Conservation (phyloP, 371 early-diverging fungal genomes). For the Mortierella sp. region DNA sequence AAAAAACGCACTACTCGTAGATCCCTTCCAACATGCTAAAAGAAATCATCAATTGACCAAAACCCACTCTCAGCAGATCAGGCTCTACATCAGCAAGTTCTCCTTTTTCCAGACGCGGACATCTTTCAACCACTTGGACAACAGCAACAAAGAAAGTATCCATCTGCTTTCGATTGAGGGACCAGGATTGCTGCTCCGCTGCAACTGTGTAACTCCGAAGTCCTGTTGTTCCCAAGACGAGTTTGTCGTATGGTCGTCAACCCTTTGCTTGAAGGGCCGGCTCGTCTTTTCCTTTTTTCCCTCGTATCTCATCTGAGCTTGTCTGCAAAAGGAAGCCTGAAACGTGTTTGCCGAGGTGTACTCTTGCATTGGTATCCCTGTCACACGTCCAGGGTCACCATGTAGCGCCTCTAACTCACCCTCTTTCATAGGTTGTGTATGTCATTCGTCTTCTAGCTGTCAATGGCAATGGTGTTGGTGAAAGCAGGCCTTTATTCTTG, state of each 20-base stretch:
- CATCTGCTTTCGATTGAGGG: background rate
- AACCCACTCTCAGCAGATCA: background rate
- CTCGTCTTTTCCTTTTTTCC: background rate
- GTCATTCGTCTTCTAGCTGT: too few species aligned
- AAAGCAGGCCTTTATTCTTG: too few species aligned
- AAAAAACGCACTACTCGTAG: too few species aligned
- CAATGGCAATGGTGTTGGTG: too few species aligned
- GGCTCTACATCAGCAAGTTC: background rate
- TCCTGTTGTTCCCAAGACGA: background rate
- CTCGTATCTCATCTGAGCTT: background rate
- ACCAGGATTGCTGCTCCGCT: background rate
- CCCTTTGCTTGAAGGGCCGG: too few species aligned
- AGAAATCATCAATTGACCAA: too few species aligned
- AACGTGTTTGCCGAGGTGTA: conserved; percentile 6
- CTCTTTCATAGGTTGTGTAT: too few species aligned
- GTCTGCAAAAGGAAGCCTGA: background rate
- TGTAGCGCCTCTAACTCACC: too few species aligned
- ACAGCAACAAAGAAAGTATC: background rate
- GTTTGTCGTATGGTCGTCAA: background rate
- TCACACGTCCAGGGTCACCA: background rate
- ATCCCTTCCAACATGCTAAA: too few species aligned
- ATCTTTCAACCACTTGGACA: background rate
- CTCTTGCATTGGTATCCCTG: background rate
- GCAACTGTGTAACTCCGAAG: background rate
- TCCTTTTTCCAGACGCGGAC: too few species aligned